phyloP scores from a whole-genome alignment of 768 basidiomycete genomes.

The Leccinum boreale region DNA sequence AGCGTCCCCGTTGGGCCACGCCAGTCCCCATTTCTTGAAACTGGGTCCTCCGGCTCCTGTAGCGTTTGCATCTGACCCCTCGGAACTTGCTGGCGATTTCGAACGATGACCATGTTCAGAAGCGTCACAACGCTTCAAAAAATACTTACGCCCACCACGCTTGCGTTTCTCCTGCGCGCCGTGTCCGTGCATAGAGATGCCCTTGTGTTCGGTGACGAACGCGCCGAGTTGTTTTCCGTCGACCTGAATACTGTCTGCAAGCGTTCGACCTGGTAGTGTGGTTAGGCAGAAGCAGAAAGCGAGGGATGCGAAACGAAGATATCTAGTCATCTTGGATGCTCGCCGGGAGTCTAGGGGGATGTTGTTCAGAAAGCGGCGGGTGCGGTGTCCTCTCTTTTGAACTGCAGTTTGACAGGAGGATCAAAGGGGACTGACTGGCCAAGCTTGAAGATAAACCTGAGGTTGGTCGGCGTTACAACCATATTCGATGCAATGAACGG shows the following conservation, averaged over 20 bases:
- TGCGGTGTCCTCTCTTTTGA: not conserved
- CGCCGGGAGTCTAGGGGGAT: not conserved
- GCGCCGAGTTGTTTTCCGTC: constrained; percentile 2
- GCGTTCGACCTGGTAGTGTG: not conserved
- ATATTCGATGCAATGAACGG: not conserved
- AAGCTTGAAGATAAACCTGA: not conserved
- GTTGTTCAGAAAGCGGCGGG: not conserved
- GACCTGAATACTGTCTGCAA: not conserved
- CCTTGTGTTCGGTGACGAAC: not conserved
- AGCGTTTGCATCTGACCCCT: not conserved
- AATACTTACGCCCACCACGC: constrained; percentile 11
- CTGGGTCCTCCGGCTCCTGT: not conserved
- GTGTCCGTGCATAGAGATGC: not conserved
- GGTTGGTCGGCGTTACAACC: not conserved
- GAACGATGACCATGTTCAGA: constrained; percentile 6
- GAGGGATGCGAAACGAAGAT: constrained; percentile 6
- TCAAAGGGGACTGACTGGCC: not conserved
- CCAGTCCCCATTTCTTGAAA: constrained; percentile 56
- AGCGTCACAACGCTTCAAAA: constrained; percentile 17
- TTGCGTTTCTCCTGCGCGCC: constrained; percentile 13
- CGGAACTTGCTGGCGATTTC: not conserved
- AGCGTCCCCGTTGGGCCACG: constrained; percentile 61
- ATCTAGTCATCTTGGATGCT: constrained; percentile 11
- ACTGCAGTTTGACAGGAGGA: not conserved
- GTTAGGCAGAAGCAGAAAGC: constrained; percentile 10